These are phyloP conservation scores for Lecanicillium sp. DNA, from an alignment of 2,329 filamentous ascomycete genomes.

Conservation along the genomic window DNA sequence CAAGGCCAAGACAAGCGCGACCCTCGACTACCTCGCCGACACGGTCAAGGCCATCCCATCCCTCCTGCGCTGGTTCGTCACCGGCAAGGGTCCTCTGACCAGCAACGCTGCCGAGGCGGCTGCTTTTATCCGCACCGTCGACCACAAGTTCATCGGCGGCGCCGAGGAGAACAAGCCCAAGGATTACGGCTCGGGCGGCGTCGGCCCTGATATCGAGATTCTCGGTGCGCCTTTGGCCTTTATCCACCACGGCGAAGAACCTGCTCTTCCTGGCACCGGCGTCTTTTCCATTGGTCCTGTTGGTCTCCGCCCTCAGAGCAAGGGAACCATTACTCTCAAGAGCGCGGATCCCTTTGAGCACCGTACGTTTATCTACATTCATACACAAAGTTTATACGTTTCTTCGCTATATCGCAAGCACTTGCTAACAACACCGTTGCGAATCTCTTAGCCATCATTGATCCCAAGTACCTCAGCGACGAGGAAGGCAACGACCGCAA, in stretches of 20 bases:
- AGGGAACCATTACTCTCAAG: conserved; percentile 11
- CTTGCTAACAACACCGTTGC: conserved; percentile 1
- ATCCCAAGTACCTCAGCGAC: conserved; percentile 14
- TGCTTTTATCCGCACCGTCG: conserved; percentile 12
- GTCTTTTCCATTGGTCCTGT: conserved; percentile 10
- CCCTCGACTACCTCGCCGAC: conserved; percentile 11
- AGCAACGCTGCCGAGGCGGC: conserved; percentile 13
- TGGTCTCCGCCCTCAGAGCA: conserved; percentile 12
- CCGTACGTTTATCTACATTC: conserved; percentile 9
- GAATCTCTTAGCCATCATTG: conserved; percentile 10
- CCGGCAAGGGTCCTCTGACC: conserved; percentile 11
- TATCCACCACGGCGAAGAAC: conserved; percentile 14
- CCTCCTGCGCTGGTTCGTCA: conserved; percentile 11
- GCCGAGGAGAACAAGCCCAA: conserved; percentile 6
- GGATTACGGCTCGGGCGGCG: conserved; percentile 11
- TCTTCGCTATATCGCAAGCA: no score
- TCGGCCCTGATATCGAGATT: conserved; percentile 13
- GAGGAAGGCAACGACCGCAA: conserved; percentile 13
- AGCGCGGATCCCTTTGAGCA: conserved; percentile 12
- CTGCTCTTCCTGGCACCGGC: not conserved
- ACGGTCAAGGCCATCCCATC: conserved; percentile 11
- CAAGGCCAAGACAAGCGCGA: conserved; percentile 10
- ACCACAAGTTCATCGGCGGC: conserved; percentile 7
- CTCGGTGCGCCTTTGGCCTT: conserved; percentile 11
- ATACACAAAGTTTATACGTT: no score